Base-by-base conservation (phyloP, 345 rosid species). In the Isatis tinctoria region DNA sequence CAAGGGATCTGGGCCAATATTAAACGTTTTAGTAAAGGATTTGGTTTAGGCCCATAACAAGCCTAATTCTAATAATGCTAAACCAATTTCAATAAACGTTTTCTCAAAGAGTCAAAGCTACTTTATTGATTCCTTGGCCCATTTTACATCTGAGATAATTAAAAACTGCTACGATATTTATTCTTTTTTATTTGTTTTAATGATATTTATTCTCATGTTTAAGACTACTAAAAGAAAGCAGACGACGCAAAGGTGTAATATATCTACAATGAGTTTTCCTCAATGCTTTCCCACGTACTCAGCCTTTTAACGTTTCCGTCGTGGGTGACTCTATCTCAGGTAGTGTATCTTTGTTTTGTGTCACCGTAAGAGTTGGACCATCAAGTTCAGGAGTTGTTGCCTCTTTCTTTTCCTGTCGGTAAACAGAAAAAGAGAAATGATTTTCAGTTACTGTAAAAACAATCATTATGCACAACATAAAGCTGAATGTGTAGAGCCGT, bases 251-350 rank as follows among this genome's bases (percentile, higher is more conserved):
- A 52, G 33, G 10, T 40, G 60, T 36, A 16, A 4, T 32, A 32
- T 32, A 22, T 3, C 8, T 78, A 26, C 35, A 17, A 53, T 26
- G 87, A 57, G 70, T 56, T 81, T 73, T 88, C 87, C 82, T 82
- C 80, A 54, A 66, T 61, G 28, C 16, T 70, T 52, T 77, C 59
- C 17, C 73, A 30, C 87, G 79, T 11, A 37, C 85, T 80, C 28
- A 71, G 62, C 33, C 49, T 58, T 36, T 76, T 10, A 67, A 54
- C 1, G 81, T n/a, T 63, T 75, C 80, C n/a, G 83, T 88, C 79
- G 74, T 75, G 41, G 82, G 28, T 2, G 82, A 79, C 62, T 81
- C 88, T 60, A 20, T 27, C 47, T 56, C 35, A 73, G 0, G 45
- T 35, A 18, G 82, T 35, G 37, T 35, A 10, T 26, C 68, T 80